Evolutionary conservation across 2,329 filamentous ascomycete species (phyloP).

Genomic region (Huntiella abstrusa): DNA sequence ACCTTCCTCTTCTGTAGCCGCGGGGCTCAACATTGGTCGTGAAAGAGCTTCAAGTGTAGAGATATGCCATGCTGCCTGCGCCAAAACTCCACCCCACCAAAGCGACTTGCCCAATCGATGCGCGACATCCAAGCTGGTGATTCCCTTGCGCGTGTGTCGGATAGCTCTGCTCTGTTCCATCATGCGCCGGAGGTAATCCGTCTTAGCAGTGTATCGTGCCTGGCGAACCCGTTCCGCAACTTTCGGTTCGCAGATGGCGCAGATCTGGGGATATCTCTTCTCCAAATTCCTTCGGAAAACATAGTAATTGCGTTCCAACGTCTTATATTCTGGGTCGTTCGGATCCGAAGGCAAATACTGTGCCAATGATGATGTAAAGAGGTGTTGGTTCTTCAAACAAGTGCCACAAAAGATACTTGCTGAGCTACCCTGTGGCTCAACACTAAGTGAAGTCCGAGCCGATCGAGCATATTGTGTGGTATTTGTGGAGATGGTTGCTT

Average conservation of each 20-base stretch:
- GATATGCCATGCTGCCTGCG: constrained; percentile 34
- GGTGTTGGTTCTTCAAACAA: constrained; percentile 76
- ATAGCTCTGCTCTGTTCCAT: constrained; percentile 43
- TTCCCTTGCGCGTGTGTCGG: constrained; percentile 16
- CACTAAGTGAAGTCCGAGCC: constrained; percentile 17
- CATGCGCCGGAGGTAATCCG: constrained; percentile 59
- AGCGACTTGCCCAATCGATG: constrained; percentile 24
- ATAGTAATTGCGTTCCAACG: constrained; percentile 50
- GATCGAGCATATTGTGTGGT: constrained; percentile 14
- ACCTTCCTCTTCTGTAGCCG: not conserved
- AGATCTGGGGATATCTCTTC: constrained; percentile 74
- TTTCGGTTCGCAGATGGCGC: constrained; percentile 55
- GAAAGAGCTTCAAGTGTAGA: constrained; percentile 13
- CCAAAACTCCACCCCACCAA: constrained; percentile 28
- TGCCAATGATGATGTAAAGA: constrained; percentile 56
- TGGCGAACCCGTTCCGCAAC: constrained; percentile 51
- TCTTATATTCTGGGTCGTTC: constrained; percentile 46
- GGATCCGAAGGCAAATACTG: constrained; percentile 55
- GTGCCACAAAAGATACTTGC: constrained; percentile 44
- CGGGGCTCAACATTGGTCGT: not conserved
- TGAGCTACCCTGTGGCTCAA: constrained; percentile 3
- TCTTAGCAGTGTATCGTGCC: constrained; percentile 63
- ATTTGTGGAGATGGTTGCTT: constrained; percentile 26
- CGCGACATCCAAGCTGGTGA: constrained; percentile 25
- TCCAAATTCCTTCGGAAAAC: constrained; percentile 57